These are phyloP conservation scores for Xylariaceae sp. DNA, from an alignment of 2,329 filamentous ascomycete species.

Conservation along the genomic window DNA sequence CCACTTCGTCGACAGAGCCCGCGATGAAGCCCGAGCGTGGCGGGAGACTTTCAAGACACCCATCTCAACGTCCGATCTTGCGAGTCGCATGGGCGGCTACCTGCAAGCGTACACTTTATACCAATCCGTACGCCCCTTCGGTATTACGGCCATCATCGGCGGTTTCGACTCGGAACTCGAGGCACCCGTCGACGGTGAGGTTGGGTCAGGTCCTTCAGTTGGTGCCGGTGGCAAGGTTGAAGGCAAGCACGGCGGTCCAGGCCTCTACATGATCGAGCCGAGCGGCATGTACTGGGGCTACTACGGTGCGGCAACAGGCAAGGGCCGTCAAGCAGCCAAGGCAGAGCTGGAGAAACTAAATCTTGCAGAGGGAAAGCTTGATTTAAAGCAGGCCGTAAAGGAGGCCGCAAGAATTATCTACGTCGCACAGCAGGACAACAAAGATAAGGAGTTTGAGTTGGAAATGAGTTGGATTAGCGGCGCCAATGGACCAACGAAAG, in stretches of 20 bases:
- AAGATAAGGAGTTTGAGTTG: constrained; percentile 99
- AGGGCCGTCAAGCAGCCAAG: constrained; percentile 95
- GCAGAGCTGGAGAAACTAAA: constrained; percentile 98
- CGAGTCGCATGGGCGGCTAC: constrained; percentile 92
- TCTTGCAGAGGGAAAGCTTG: constrained; percentile 76
- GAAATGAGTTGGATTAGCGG: constrained; percentile 99
- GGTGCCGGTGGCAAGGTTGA: constrained; percentile 83
- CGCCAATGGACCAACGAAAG: constrained; percentile 85
- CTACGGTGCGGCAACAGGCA: constrained; percentile 96
- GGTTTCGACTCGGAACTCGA: constrained; percentile 93
- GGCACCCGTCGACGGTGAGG: constrained; percentile 85
- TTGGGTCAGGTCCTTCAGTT: constrained; percentile 77
- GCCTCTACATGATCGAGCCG: constrained; percentile 98
- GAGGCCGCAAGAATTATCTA: constrained; percentile 98
- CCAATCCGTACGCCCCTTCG: constrained; percentile 94
- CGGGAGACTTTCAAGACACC: constrained; percentile 92
- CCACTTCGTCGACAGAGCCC: constrained; percentile 92
- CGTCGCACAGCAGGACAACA: constrained; percentile 96
- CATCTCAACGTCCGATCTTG: constrained; percentile 86
- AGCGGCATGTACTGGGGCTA: constrained; percentile 98
- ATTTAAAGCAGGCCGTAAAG: constrained; percentile 87
- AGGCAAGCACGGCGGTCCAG: constrained; percentile 83
- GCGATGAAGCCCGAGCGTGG: constrained; percentile 92
- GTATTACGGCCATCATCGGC: constrained; percentile 91
- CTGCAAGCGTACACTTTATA: constrained; percentile 98